Conservation (phyloP, 2,329 filamentous ascomycete species). For the Achaetomium macrosporum region DNA sequence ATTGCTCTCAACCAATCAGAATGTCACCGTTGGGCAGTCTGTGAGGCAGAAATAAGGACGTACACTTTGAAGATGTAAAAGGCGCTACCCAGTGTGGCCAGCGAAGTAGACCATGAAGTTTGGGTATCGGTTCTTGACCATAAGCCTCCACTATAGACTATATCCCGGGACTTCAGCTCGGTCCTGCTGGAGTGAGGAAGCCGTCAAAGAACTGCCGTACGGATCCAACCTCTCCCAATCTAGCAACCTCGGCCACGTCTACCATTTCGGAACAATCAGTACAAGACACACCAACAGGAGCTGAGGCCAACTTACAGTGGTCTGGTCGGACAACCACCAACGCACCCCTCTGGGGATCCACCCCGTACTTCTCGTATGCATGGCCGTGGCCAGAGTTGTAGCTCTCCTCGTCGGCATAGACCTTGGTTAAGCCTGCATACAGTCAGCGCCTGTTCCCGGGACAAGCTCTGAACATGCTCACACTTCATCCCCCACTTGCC, state of each 20-base stretch:
- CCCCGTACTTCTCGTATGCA: conserved; percentile 50
- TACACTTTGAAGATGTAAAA: too few relatives aligned
- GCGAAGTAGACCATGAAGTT: too few relatives aligned
- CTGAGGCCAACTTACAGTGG: conserved; percentile 44
- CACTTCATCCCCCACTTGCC: conserved; percentile 51
- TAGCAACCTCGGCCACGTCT: conserved; percentile 19
- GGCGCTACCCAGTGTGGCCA: too few relatives aligned
- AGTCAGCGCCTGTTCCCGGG: neutral
- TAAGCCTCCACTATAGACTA: too few relatives aligned
- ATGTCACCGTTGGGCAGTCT: too few relatives aligned
- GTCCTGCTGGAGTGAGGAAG: conserved; percentile 5
- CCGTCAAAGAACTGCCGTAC: conserved; percentile 15
- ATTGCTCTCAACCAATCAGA: too few relatives aligned
- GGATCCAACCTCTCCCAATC: conserved; percentile 13
- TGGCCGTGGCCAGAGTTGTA: conserved; percentile 51
- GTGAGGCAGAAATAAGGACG: too few relatives aligned
- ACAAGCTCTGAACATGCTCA: conserved; percentile 25
- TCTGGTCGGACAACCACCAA: conserved; percentile 54
- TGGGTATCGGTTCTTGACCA: too few relatives aligned
- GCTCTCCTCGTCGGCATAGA: conserved; percentile 50
- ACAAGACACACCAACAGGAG: neutral
- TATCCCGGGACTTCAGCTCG: too few relatives aligned
- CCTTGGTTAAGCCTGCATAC: conserved; percentile 49
- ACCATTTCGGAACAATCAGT: neutral
- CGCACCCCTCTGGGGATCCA: conserved; percentile 40